Evolutionary conservation across 2,329 filamentous ascomycete species (phyloP), one percentile per base, ranked within the genome.

Genomic region (Botrytis deweyae): DNA sequence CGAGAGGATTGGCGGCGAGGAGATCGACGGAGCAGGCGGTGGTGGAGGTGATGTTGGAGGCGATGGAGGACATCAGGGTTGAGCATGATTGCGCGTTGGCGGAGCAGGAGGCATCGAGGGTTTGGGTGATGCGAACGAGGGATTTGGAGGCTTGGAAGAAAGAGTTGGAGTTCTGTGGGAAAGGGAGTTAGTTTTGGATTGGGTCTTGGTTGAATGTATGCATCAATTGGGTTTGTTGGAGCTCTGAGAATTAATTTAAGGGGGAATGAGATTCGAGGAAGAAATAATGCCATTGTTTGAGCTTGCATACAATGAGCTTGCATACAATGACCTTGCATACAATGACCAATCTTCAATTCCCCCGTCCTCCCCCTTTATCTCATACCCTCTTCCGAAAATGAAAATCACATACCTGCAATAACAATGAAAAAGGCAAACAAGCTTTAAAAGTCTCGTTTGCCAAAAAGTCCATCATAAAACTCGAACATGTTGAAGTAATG

Each of bases 141-240:
- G 92, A 92, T 80, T 89, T 91, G 75, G 91, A 87, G 29, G 91
- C 91, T 73, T 93, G 85, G 85, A 98, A 98, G 84, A 98, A 97
- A 59, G 90, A 89, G 70, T 87, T 88, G 16, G 95, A 98, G 76
- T 92, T 94, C 90, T 97, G 81, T 25, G 3, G 38, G 29, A 10
- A 16, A 46, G 40, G 10, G 18, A 16, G 9, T 72, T 49, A 68
- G 63, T 64, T 20, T 25, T 69, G 20, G 52, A 36, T 16, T 46
- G 29, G 18, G 75, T 92, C 93, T 90, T 97, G 81, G 18, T 22
- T 59, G n/a, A n/a, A 36, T 59, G 18, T 22, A 20, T 36, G n/a
- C 8, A 61, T 65, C 29, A 18, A 46, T 65, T 36, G 25, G 33
- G 20, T 22, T 44, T 29, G 22, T 64, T 29, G 62, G n/a, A n/a